phyloP scores from a whole-genome alignment of 148 eudicot genomes.

The Dysphania ambrosioides region DNA sequence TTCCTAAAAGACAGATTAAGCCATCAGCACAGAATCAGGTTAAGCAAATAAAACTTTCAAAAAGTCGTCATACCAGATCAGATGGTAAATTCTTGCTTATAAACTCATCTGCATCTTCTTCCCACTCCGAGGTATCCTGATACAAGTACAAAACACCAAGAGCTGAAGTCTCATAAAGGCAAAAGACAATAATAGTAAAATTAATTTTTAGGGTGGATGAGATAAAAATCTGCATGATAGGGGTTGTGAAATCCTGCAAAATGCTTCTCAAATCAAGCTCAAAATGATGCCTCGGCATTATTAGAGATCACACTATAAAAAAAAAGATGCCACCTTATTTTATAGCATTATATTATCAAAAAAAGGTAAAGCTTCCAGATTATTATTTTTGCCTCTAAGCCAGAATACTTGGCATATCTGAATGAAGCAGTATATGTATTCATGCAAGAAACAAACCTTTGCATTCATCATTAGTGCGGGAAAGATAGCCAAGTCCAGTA shows the following conservation, averaged over 20 bases:
- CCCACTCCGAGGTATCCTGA: conserved; percentile 77
- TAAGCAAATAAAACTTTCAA: not conserved
- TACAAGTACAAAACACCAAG: conserved; percentile 19
- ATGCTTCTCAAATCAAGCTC: conserved; percentile 4
- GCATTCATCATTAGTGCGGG: conserved; percentile 62
- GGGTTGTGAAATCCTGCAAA: not conserved
- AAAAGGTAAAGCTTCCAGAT: not conserved
- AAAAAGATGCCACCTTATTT: no score
- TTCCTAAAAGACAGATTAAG: conserved; percentile 41
- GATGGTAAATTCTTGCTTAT: conserved; percentile 74
- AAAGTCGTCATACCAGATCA: conserved; percentile 47
- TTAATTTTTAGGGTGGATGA: not conserved
- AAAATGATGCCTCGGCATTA: no score
- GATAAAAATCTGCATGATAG: not conserved
- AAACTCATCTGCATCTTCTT: conserved; percentile 78
- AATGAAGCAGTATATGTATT: not conserved
- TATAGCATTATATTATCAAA: not conserved
- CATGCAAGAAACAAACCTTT: conserved; percentile 43
- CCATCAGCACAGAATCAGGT: conserved; percentile 11
- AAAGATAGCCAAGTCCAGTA: conserved; percentile 58
- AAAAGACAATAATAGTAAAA: not conserved
- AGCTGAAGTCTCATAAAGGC: not conserved
- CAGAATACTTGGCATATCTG: not conserved
- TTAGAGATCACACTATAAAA: no score
- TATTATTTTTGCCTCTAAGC: not conserved